Base-by-base conservation (phyloP, 345 rosid genomes). In the Salix exigua region DNA sequence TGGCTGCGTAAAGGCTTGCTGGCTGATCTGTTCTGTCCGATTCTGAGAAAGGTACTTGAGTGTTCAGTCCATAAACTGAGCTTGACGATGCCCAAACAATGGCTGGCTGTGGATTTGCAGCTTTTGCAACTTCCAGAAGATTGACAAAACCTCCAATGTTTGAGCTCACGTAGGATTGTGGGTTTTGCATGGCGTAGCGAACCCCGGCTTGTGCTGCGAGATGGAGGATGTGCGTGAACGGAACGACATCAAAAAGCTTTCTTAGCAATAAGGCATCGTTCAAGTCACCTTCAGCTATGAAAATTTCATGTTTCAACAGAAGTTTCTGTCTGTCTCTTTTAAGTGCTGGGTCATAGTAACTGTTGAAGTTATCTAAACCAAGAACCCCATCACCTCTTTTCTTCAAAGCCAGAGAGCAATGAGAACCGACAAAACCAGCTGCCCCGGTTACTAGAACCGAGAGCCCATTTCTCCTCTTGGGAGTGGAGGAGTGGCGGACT, bases 381-480 rank as follows among this genome's bases (percentile, higher is more conserved):
- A 79, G 78, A 66, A 79, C 79, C 25, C 82, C 82, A 9, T 79
- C 82, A 5, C 82, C 82, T n/a, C 82, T 69, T 35, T 79, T 79
- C 44, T 75, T 79, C 1, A 79, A 31, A 25, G 82, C 82, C 16
- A 79, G 66, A 1, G 82, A 79, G 48, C 79, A 74, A 75, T 79
- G 82, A 6, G 75, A 63, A 66, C 82, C 82, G 0, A 79, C 55
- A 21, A 79, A 79, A 18, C 82, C 82, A 14, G 78, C 78, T 9
- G 82, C 72, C 5, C 82, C 82, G 1, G 82, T 79, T 37, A 79
- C 77, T 21, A 79, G 28, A 30, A 79, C 53, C 0, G 82, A 74
- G 26, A 79, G 25, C 2, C 78, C 78, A 7, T 70, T 79, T 7
- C 71, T 72, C 5, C 78, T 50, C 5, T 71, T 70, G 6, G 82